Evolutionary conservation across 805 yeast species (phyloP), one percentile per base, ranked within the genome.

Genomic region (Wickerhamomyces rabaulensis): DNA sequence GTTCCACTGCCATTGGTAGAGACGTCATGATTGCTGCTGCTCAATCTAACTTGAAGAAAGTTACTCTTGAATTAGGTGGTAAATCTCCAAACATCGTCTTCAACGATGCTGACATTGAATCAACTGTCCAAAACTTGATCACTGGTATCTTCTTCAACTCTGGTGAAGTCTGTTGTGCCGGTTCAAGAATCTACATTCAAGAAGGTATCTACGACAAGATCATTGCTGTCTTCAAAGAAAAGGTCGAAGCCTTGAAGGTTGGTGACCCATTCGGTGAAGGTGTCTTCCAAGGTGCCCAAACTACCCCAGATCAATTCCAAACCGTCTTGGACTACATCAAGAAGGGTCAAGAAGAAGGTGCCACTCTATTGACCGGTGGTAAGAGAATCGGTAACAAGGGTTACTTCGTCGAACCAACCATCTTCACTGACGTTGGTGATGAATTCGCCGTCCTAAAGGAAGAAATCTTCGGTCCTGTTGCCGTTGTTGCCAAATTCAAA

Each of bases 81-180:
- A 80, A 80, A 68, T 79, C 84, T 48, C 83, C 86, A 61, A 79
- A 79, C 63, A 78, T 80, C 56, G 78, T 80, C 40, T 80, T 80
- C 59, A 65, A 78, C 55, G 86, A 80, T 63, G 82, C 82, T 50
- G 71, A 80, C 56, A 56, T 80, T 52, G 71, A 73, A 56, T 64
- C 70, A 38, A 68, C 75, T 41, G 66, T 71, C 43, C 64, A 71
- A 49, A 67, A 70, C 60, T 73, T 79, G 58, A 66, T 79, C 49
- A 61, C 72, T 35, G 84, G 84, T 71, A 80, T 80, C 56, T 79
- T 78, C 74, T 79, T 75, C 73, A 80, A 80, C 70, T 74, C 82
- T 52, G 86, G 85, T 71, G 85, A 80, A 67, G 84, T 80, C 48
- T 80, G 86, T 65, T 76, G 80, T 66, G 85, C 85, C 39, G 84